These are phyloP conservation scores for Rhypophila decipiens DNA, from an alignment of 495 filamentous ascomycete species.

Conservation along the genomic window DNA sequence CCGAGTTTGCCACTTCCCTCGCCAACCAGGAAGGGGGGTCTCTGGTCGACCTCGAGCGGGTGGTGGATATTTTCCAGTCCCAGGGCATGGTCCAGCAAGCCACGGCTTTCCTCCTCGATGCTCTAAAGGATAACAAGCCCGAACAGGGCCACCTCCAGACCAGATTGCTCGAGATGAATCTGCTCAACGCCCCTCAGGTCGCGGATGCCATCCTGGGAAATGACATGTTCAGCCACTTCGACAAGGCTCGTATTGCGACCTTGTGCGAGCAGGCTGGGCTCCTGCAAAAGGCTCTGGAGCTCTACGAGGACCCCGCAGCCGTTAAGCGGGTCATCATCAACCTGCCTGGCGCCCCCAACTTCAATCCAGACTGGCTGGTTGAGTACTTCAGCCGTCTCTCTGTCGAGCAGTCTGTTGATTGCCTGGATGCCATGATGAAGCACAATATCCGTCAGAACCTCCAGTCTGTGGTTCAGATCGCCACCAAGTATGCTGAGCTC, in stretches of 20 bases:
- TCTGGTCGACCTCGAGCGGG: constrained; percentile 86
- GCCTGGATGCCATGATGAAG: constrained; percentile 91
- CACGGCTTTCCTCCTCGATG: constrained; percentile 93
- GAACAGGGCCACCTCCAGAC: constrained; percentile 94
- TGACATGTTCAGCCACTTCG: constrained; percentile 95
- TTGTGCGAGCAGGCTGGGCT: constrained; percentile 89
- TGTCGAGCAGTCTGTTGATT: constrained; percentile 89
- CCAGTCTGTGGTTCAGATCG: constrained; percentile 86
- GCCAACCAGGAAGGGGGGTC: constrained; percentile 80
- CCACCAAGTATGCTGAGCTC: constrained; percentile 96
- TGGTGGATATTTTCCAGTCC: constrained; percentile 94
- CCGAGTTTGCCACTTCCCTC: constrained; percentile 84
- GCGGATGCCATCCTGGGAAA: constrained; percentile 96
- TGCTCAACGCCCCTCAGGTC: constrained; percentile 92
- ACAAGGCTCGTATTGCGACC: constrained; percentile 76
- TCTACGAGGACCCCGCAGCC: constrained; percentile 82
- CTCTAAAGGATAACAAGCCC: constrained; percentile 85
- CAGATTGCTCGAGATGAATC: constrained; percentile 93
- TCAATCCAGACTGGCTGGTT: constrained; percentile 84
- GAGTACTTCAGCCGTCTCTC: constrained; percentile 89
- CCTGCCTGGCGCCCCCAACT: constrained; percentile 71
- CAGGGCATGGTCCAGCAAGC: constrained; percentile 97
- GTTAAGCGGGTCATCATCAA: constrained; percentile 83
- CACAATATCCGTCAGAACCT: constrained; percentile 95
- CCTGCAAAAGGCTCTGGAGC: constrained; percentile 84